A percentile compares a stretch with the other conserved stretches of the same genome.
phyloP scores from a whole-genome alignment of 768 basidiomycete species.

The Pleurotus tuoliensis region DNA sequence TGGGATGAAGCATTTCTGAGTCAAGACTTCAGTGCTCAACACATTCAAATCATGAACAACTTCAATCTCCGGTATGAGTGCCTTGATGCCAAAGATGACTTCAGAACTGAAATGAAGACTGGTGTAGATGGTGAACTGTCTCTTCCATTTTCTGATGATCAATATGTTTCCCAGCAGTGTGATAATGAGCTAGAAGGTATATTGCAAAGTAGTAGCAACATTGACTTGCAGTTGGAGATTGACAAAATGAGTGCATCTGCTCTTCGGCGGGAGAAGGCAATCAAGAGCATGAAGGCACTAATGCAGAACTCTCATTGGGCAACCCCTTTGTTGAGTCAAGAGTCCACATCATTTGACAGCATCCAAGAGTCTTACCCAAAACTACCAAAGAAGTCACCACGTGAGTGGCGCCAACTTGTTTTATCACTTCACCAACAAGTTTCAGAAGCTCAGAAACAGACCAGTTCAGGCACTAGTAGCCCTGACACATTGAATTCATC shows the following conservation, averaged over 20 bases:
- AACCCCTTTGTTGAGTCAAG: not conserved
- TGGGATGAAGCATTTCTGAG: slow-evolving; percentile 20
- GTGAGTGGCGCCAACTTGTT: slow-evolving; percentile 8
- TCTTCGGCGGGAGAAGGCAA: not conserved
- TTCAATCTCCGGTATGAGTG: slow-evolving; percentile 24
- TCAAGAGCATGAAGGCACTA: not conserved
- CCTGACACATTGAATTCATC: too few species aligned
- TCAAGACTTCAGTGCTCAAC: slow-evolving; percentile 9
- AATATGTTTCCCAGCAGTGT: too few species aligned
- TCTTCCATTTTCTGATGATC: too few species aligned
- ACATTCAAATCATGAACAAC: slow-evolving; percentile 16
- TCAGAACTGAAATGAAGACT: not conserved
- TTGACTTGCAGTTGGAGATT: too few species aligned
- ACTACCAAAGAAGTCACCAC: not conserved
- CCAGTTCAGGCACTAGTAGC: too few species aligned
- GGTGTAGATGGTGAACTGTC: too few species aligned
- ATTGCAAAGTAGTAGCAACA: too few species aligned
- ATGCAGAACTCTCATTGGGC: not conserved
- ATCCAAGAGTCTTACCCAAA: too few species aligned
- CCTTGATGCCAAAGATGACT: slow-evolving; percentile 22
- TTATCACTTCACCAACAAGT: too few species aligned
- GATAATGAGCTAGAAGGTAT: too few species aligned
- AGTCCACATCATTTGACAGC: not conserved
- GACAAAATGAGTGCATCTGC: too few species aligned
- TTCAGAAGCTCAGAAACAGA: too few species aligned